phyloP scores from a whole-genome alignment of 2,329 filamentous ascomycete genomes.

The Monosporascus sp. region DNA sequence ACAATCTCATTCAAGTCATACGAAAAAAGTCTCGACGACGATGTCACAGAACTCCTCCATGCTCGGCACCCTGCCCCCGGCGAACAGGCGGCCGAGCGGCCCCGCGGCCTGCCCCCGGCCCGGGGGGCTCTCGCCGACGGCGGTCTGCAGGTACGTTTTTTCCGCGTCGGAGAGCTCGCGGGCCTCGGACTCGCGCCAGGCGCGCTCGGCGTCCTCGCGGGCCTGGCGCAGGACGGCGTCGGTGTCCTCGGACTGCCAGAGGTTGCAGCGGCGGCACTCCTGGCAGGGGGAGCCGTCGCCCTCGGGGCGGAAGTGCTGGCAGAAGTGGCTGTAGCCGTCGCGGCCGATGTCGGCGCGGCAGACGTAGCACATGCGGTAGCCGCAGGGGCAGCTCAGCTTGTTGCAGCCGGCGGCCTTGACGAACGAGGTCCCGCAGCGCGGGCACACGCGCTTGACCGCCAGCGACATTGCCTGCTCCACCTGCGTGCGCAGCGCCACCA shows the following conservation, averaged over 20 bases:
- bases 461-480: conserved; percentile 91
- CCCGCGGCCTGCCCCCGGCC: conserved; percentile 3
- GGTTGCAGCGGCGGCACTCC: conserved; percentile 76
- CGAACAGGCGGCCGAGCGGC: conserved; percentile 9
- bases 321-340: conserved; percentile 90
- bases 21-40: conserved; percentile 23
- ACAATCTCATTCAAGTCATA: conserved; percentile 9
- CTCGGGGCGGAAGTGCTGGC: conserved; percentile 84
- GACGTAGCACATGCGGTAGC: conserved; percentile 97
- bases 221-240: conserved; percentile 64
- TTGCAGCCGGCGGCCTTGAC: conserved; percentile 95
- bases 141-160: conserved; percentile 52
- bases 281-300: conserved; percentile 66
- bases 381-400: conserved; percentile 91
- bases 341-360: conserved; percentile 72
- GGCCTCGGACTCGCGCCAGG: conserved; percentile 64
- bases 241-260: conserved; percentile 71
- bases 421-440: conserved; percentile 83
- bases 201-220: conserved; percentile 64
- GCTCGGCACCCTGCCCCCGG: conserved; percentile 17
- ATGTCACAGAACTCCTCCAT: conserved; percentile 26
- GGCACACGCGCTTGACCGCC: conserved; percentile 92
- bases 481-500: conserved; percentile 76
- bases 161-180: conserved; percentile 50
- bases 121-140: conserved; percentile 25